Evolutionary conservation across 108 stramenopile genomes (phyloP).

Genomic region (Skeletonema potamos): DNA sequence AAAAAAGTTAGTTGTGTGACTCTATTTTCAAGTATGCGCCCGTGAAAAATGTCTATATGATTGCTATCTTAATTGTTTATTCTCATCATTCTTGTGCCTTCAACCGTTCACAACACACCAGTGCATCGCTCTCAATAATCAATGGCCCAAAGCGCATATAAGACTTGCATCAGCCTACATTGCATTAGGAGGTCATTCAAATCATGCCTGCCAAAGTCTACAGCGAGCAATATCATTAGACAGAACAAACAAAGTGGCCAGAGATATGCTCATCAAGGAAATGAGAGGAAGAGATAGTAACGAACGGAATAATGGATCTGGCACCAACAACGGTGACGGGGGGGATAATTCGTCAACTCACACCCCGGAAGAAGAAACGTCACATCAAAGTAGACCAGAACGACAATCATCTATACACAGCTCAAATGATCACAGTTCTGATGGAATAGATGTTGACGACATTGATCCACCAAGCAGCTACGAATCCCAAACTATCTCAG

Average conservation of each 20-base stretch:
- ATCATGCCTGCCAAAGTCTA: slow-evolving; percentile 81
- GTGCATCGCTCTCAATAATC: slow-evolving; percentile 70
- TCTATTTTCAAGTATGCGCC: slow-evolving; percentile 4
- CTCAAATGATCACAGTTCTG: slow-evolving; percentile 10
- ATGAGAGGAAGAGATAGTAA: slow-evolving; percentile 48
- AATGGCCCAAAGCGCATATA: slow-evolving; percentile 81
- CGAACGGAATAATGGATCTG: slow-evolving; percentile 8
- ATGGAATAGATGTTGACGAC: slow-evolving; percentile 47
- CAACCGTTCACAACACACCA: background rate
- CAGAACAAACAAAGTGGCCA: slow-evolving; percentile 56
- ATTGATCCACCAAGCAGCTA: slow-evolving; percentile 13
- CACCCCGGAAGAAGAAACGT: background rate
- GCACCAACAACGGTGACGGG: background rate
- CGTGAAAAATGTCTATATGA: background rate
- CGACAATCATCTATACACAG: slow-evolving; percentile 9
- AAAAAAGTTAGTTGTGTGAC: slow-evolving; percentile 29
- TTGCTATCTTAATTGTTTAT: background rate
- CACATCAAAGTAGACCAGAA: slow-evolving; percentile 12
- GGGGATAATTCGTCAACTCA: background rate
- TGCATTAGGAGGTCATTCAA: slow-evolving; percentile 70
- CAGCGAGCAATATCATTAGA: slow-evolving; percentile 72
- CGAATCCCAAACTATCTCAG: slow-evolving; percentile 26
- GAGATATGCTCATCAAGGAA: slow-evolving; percentile 71
- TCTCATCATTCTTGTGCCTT: slow-evolving; percentile 1
- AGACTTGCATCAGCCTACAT: slow-evolving; percentile 79